Evolutionary conservation across 169 alveolate species (phyloP).

Genomic region (Pseudocohnilembus persalinus): DNA sequence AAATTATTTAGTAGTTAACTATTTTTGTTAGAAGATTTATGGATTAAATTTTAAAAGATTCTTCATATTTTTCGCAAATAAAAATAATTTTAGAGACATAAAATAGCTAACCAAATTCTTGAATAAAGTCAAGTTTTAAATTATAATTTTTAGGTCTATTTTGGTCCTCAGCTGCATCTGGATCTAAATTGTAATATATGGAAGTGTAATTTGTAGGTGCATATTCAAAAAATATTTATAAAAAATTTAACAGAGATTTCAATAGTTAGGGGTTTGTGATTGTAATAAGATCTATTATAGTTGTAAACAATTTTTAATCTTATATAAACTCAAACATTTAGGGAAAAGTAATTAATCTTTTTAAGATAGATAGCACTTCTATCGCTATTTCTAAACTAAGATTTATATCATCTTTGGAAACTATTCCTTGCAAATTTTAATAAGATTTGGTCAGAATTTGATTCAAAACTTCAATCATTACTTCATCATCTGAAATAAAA

Average conservation of each 20-base stretch:
- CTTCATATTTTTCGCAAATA: slow-evolving; percentile 17
- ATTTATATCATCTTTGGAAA: slow-evolving; percentile 5
- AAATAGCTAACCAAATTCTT: slow-evolving; percentile 17
- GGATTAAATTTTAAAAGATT: neutral
- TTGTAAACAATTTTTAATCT: neutral
- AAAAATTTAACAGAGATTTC: slow-evolving; percentile 14
- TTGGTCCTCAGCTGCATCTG: neutral
- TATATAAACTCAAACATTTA: slow-evolving; percentile 1
- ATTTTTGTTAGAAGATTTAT: slow-evolving; percentile 14
- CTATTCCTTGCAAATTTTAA: neutral
- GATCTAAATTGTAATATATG: neutral
- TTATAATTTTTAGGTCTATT: neutral
- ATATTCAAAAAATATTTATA: neutral
- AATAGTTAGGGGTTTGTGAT: neutral
- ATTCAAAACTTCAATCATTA: neutral
- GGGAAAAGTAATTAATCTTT: neutral
- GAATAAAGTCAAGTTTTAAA: neutral
- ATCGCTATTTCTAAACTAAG: slow-evolving; percentile 5
- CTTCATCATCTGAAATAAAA: neutral
- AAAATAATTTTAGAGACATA: slow-evolving; percentile 7
- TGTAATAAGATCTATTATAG: slow-evolving; percentile 17
- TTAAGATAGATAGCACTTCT: slow-evolving; percentile 5
- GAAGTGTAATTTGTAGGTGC: neutral
- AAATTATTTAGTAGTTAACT: slow-evolving; percentile 1
- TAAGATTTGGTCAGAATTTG: slow-evolving; percentile 1